Conservation (phyloP, 169 alveolate genomes). For the Theileria parva region DNA sequence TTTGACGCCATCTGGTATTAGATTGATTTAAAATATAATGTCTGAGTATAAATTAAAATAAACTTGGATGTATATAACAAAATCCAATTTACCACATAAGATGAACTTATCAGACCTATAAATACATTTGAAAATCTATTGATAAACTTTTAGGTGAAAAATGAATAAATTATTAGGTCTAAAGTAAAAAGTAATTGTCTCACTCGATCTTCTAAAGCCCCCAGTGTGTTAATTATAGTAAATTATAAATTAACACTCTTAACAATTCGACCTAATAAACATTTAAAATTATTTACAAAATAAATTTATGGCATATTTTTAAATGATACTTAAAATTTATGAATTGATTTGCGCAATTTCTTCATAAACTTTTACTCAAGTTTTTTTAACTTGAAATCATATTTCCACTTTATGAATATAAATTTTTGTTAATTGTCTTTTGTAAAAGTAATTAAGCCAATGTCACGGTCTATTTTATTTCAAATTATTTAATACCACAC, state of each 20-base stretch:
- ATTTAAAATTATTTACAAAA: neutral
- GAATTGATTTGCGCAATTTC: neutral
- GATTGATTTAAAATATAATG: neutral
- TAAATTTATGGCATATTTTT: neutral
- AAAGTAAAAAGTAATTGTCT: constrained; percentile 7
- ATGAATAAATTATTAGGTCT: neutral
- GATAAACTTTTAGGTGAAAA: neutral
- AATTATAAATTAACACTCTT: neutral
- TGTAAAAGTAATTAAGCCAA: neutral
- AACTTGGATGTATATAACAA: neutral
- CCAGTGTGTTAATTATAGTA: constrained; percentile 13
- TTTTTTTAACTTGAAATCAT: neutral
- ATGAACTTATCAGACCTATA: neutral
- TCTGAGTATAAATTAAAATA: constrained; percentile 4
- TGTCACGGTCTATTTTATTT: neutral
- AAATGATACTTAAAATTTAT: neutral
- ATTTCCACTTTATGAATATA: neutral
- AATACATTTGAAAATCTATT: neutral
- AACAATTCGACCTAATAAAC: too few relatives aligned
- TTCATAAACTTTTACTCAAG: neutral
- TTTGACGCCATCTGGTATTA: constrained; percentile 10
- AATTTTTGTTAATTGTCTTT: neutral
- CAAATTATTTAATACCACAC: constrained; percentile 3
- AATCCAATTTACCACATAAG: constrained; percentile 1
- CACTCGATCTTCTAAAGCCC: constrained; percentile 17